Percentiles rank a stretch among this genome's conserved stretches.
phyloP scores from a whole-genome alignment of 2,329 filamentous ascomycete genomes.

The Fusarium dlaminii region DNA sequence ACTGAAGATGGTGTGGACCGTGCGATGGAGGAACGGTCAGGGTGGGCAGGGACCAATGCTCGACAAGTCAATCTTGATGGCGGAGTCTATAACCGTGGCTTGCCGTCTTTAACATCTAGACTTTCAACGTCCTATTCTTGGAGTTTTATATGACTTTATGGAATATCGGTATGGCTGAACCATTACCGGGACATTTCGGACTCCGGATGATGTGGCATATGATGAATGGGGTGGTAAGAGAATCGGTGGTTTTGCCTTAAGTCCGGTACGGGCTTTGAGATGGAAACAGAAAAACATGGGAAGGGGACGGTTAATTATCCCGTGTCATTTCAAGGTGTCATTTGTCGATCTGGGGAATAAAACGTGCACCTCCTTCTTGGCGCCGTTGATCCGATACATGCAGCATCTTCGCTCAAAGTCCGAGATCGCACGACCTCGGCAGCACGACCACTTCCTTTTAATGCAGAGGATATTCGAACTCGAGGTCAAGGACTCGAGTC shows the following conservation, averaged over 20 bases:
- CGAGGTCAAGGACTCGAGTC: neutral
- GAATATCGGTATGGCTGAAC: neutral
- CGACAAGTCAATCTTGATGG: neutral
- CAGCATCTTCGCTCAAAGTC: neutral
- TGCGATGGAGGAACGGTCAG: conserved; percentile 30
- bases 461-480: neutral
- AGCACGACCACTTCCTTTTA: neutral
- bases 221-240: conserved; percentile 7
- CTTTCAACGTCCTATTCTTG: neutral
- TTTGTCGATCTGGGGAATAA: conserved; percentile 20
- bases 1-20: conserved; percentile 21
- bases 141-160: neutral
- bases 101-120: conserved; percentile 1
- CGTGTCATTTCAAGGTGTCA: conserved; percentile 5
- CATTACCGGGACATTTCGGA: conserved; percentile 21
- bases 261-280: conserved; percentile 10
- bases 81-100: conserved; percentile 11
- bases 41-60: conserved; percentile 28
- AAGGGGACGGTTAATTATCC: conserved; percentile 6
- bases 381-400: neutral
- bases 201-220: conserved; percentile 12
- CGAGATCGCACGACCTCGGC: neutral
- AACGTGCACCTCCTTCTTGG: conserved; percentile 8
- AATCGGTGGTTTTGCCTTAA: conserved; percentile 18
- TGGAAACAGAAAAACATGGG: neutral